Evolutionary conservation across 176 grass and related monocot species (phyloP), one percentile per base, ranked within the genome.

Genomic region (Zoysia japonica): DNA sequence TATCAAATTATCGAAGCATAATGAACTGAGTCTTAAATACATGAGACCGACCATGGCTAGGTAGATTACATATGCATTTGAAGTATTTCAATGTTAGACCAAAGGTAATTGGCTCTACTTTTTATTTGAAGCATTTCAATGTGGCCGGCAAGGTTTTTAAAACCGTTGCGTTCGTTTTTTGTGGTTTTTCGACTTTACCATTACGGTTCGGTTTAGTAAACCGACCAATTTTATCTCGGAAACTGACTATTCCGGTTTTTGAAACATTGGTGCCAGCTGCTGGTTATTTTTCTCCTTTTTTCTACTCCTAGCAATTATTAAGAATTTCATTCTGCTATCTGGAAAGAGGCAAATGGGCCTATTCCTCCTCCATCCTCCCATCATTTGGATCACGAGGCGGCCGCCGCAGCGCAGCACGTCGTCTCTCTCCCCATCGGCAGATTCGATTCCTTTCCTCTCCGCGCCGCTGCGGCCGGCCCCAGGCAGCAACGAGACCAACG

Each of bases 391-490:
- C 61, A 64, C 61, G 39, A 64, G 61, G 61, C 61, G 61, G 61
- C 61, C 35, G 11, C 35, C 59, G 59, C 59, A 61, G 35, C 59
- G 59, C 59, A 61, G 35, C 28, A 38, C 61, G 61, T 40, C 67
- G 11, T 61, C 54, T 46, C 53, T 12, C 53, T 56, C 72, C 16
- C 42, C 65, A 15, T 51, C 51, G 28, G 38, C 17, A 74, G 84
- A 86, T 86, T 86, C 77, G 84, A 80, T 86, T 75, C 70, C 52
- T 86, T 67, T 48, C 83, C 57, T 78, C 48, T 78, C 48, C 8
- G 62, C 8, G 15, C 45, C 56, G 39, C 50, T 16, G 69, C 64
- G 46, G 37, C 72, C 52, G 72, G 14, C 38, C 49, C 20, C 77
- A 17, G 2, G 54, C 44, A n/a, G 70, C 62, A n/a, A 35, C 56